Evolutionary conservation across 2,329 filamentous ascomycete genomes (phyloP), one percentile per base, ranked within the genome.

Genomic region (Tolypocladium guangdongense): DNA sequence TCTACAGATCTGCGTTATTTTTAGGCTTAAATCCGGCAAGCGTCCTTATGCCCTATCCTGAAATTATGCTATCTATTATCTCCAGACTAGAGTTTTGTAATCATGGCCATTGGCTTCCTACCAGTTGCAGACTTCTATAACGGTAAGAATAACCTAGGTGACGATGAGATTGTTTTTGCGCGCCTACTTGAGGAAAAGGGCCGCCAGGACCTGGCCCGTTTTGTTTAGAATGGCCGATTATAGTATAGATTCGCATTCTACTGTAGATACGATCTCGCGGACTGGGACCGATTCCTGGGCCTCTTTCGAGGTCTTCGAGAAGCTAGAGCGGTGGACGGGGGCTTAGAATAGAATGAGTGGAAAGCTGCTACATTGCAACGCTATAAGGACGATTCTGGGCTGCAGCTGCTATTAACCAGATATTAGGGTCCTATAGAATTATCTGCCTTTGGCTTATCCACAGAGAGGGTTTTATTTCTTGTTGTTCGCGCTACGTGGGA

Each of bases 211-310:
- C 62, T 76, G 41, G 71, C 68, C n/a, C 52, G 49, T 3, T 63
- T 61, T 58, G 68, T 75, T 41, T 60, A 63, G 54, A 63, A 68
- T 12, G 71, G 71, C 18, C 64, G 68, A 38, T 38, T 72, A 27
- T 63, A 71, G 55, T 71, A 74, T 55, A 57, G 63, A 18, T 69
- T 74, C 52, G 57, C 60, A 49, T 74, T 74, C 57, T 74, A 71
- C 59, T 72, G 68, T 50, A 68, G 69, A 16, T 73, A 73, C 54
- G 63, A 74, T 58, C 65, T 72, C 30, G 58, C 49, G 20, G 71
- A 74, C 58, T 74, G 70, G 71, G 62, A 70, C 12, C 69, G 71
- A 16, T 74, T 74, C 53, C 59, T 71, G 12, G 68, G 69, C 14
- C 66, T 73, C 47, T 75, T 74, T 55, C 59, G 58, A 51, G 72